Evolutionary conservation across 768 basidiomycete species (phyloP), one percentile per base, ranked within the genome.

Genomic region (Russula sp.): DNA sequence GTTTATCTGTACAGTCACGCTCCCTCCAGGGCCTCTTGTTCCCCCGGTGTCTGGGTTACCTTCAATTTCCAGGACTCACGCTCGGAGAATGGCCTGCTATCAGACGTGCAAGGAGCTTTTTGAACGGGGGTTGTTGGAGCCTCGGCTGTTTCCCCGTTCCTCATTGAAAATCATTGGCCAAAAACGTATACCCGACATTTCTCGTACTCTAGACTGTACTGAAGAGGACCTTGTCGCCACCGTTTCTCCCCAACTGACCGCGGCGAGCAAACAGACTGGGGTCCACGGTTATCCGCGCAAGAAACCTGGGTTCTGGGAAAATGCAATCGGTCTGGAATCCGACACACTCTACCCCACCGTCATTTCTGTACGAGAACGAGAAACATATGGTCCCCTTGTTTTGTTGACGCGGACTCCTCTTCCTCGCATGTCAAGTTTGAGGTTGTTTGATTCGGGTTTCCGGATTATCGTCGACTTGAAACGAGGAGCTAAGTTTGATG

Each of bases 321-420:
- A 82, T 66, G 71, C 76, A 18, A 67, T 68, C 20, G 61, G 68
- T 55, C 67, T 70, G 62, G 63, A 70, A 18, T 68, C 64, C n/a
- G 64, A 68, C 31, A 70, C 60, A 60, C 77, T 88, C n/a, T 87
- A 84, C 70, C 86, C 88, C 2, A 78, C 79, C 8, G 72, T 88
- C 37, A 74, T 91, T 55, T 71, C 78, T 4, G 70, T 73, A 11
- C 71, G 72, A 11, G 66, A 73, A 20, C 72, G 70, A 18, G 67
- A 75, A 57, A 64, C 74, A n/a, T 80, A 83, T 66, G 80, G 79
- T 11, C 85, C 89, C 3, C 74, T 94, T 59, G 71, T 84, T 18
- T 71, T 94, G 40, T 76, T 94, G 45, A 88, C 89, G 8, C 80
- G 85, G 50, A 76, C 78, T 31, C 87, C 88, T 16, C 75, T 92